Evolutionary conservation across 1,284 basidiomycete genomes (phyloP).

Genomic region (Naganishia sp.): DNA sequence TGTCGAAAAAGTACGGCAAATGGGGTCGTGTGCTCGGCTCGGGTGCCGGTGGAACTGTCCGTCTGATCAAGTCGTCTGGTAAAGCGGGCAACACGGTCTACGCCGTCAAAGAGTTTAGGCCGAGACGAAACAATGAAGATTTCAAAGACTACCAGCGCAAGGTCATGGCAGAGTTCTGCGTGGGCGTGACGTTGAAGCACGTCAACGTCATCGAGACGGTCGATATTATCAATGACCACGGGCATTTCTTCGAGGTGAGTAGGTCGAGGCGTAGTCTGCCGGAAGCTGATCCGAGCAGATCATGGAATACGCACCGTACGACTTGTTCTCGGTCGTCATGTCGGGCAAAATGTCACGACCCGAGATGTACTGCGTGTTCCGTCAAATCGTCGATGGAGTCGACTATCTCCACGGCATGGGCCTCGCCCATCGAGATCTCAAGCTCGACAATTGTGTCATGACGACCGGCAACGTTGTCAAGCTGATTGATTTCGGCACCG

Average conservation of each 20-base stretch:
- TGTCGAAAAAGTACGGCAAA: constrained; percentile 98
- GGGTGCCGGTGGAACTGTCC: constrained; percentile 95
- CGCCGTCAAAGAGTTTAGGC: constrained; percentile 97
- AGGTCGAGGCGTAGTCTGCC: background rate
- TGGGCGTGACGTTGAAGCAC: constrained; percentile 92
- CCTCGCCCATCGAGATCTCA: constrained; percentile 96
- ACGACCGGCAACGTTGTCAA: constrained; percentile 91
- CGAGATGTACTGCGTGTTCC: constrained; percentile 98
- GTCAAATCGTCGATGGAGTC: constrained; percentile 97
- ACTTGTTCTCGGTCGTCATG: constrained; percentile 99
- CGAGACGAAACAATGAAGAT: constrained; percentile 79
- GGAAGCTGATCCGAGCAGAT: constrained; percentile 60
- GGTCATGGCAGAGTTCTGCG: constrained; percentile 97
- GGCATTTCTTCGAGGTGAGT: constrained; percentile 93
- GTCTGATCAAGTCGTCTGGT: constrained; percentile 82
- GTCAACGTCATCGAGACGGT: constrained; percentile 97
- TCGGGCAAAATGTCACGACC: constrained; percentile 97
- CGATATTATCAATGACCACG: constrained; percentile 96
- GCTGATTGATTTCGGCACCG: constrained; percentile 99
- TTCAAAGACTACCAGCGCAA: constrained; percentile 99
- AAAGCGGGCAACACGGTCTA: constrained; percentile 82
- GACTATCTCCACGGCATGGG: constrained; percentile 97
- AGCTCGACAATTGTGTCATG: constrained; percentile 99
- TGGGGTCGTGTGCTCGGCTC: constrained; percentile 95
- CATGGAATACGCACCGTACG: constrained; percentile 99